A percentile compares a stretch with the other conserved stretches of the same genome.
Conservation (phyloP, 2,329 filamentous ascomycete species). For the Juglanconis juglandina region DNA sequence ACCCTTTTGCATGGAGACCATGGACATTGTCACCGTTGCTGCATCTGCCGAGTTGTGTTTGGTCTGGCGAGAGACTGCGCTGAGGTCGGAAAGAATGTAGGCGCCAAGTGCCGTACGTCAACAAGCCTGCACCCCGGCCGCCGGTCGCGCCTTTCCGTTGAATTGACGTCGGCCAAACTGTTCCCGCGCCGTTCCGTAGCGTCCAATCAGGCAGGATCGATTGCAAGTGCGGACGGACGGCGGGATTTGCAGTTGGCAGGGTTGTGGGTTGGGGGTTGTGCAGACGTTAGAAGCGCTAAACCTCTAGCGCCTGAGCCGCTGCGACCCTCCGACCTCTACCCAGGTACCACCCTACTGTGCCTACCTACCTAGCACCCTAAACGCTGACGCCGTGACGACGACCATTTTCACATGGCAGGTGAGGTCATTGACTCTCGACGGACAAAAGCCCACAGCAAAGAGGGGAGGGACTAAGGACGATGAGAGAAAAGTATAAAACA, state of each 20-base stretch:
- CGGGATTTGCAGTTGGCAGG: neutral
- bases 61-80: neutral
- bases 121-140: neutral
- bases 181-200: neutral
- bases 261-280: neutral
- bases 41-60: conserved; percentile 12
- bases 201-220: conserved; percentile 8
- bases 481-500: neutral
- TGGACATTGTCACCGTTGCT: conserved; percentile 20
- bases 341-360: neutral
- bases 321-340: neutral
- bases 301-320: neutral
- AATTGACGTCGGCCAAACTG: conserved; percentile 4
- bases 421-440: conserved; percentile 14
- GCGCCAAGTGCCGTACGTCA: neutral
- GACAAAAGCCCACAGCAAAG: neutral
- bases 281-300: neutral
- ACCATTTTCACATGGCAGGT: conserved; percentile 4
- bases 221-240: neutral
- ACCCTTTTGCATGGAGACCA: conserved; percentile 17
- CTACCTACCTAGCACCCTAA: neutral
- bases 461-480: neutral
- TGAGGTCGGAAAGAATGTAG: neutral
- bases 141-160: neutral
- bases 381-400: neutral